These are phyloP conservation scores for Venturia effusa DNA, from an alignment of 2,329 filamentous ascomycete species.

Conservation along the genomic window DNA sequence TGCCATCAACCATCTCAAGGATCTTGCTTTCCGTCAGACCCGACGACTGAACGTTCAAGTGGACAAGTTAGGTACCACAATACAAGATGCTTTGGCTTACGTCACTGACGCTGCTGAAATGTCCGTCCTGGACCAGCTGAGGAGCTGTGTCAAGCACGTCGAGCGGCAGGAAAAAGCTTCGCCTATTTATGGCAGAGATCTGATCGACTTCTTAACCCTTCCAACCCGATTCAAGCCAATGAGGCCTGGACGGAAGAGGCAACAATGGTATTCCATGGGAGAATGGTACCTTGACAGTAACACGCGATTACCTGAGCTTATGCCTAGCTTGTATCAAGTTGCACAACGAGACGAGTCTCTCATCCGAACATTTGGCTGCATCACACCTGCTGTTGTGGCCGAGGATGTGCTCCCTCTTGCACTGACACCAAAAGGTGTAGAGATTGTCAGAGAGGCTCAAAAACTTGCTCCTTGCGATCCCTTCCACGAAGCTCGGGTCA, in stretches of 20 bases:
- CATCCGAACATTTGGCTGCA: constrained; percentile 81
- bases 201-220: constrained; percentile 58
- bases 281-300: constrained; percentile 9
- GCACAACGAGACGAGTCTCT: constrained; percentile 61
- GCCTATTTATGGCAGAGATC: constrained; percentile 68
- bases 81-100: background rate
- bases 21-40: constrained; percentile 62
- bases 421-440: constrained; percentile 49
- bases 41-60: constrained; percentile 33
- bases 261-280: constrained; percentile 34
- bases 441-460: constrained; percentile 44
- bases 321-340: constrained; percentile 8
- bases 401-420: constrained; percentile 61
- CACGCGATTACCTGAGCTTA: constrained; percentile 2
- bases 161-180: constrained; percentile 44
- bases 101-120: constrained; percentile 1
- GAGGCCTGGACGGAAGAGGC: constrained; percentile 35
- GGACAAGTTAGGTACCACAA: constrained; percentile 32
- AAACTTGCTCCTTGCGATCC: constrained; percentile 44
- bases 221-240: constrained; percentile 18
- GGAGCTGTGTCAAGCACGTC: constrained; percentile 6
- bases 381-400: constrained; percentile 81
- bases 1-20: constrained; percentile 57
- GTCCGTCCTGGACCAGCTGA: constrained; percentile 5
- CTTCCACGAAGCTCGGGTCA: constrained; percentile 88